These are phyloP conservation scores for Solanum acaule DNA, from an alignment of 257 asterid genomes.

Conservation along the genomic window DNA sequence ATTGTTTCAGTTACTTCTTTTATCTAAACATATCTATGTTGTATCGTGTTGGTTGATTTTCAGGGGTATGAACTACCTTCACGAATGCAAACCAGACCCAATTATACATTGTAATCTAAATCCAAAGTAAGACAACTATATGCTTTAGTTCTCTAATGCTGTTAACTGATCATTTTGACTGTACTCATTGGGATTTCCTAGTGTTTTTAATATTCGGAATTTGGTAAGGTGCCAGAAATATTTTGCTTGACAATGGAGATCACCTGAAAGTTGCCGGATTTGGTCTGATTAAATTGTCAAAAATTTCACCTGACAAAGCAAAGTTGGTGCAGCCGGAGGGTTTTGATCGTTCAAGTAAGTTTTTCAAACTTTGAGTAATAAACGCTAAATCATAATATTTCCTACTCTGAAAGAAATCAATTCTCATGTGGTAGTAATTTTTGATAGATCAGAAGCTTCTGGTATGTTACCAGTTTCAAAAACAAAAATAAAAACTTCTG, in stretches of 20 bases:
- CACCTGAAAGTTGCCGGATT: conserved; percentile 94
- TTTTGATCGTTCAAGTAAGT: conserved; percentile 75
- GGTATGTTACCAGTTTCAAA: neutral
- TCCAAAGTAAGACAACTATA: conserved; percentile 91
- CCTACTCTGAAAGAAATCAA: neutral
- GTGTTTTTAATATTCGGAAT: conserved; percentile 52
- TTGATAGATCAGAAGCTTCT: neutral
- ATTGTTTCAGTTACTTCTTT: neutral
- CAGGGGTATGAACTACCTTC: conserved; percentile 99
- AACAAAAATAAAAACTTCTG: neutral
- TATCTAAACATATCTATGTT: neutral
- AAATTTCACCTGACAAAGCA: conserved; percentile 67
- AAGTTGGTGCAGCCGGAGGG: conserved; percentile 60
- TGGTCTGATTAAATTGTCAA: conserved; percentile 55
- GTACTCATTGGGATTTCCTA: conserved; percentile 4
- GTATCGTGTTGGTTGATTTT: neutral
- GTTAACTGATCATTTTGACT: neutral
- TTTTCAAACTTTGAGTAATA: neutral
- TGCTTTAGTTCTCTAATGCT: conserved; percentile 20
- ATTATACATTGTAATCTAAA: conserved; percentile 80
- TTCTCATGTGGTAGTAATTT: neutral
- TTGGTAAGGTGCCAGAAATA: conserved; percentile 98
- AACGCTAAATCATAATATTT: neutral
- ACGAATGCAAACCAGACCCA: conserved; percentile 95
- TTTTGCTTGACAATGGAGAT: conserved; percentile 97